Conservation (phyloP, 805 yeast species). For the Candida montana region DNA sequence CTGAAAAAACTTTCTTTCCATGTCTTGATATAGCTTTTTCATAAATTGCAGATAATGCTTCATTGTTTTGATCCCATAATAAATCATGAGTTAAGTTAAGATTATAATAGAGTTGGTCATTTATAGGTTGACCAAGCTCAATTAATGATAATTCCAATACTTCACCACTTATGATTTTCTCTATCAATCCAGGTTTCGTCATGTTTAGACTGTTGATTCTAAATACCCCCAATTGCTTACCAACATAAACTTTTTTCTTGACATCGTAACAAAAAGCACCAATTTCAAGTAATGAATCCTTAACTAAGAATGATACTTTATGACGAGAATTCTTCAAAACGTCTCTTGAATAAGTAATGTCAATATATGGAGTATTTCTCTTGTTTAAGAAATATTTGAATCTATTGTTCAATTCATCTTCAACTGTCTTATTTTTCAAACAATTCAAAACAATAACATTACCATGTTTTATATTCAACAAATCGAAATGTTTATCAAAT, state of each 20-base stretch:
- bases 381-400: conserved; percentile 50
- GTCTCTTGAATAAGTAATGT: conserved; percentile 32
- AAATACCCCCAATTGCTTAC: conserved; percentile 87
- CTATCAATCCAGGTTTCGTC: conserved; percentile 78
- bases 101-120: conserved; percentile 31
- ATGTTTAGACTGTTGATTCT: conserved; percentile 85
- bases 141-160: conserved; percentile 42
- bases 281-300: conserved; percentile 65
- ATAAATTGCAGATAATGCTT: conserved; percentile 74
- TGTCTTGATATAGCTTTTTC: conserved; percentile 33
- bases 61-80: conserved; percentile 92
- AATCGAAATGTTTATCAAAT: conserved; percentile 75
- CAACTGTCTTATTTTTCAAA: conserved; percentile 63
- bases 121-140: conserved; percentile 35
- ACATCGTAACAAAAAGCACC: conserved; percentile 81
- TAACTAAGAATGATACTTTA: conserved; percentile 45
- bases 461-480: conserved; percentile 70
- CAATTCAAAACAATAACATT: conserved; percentile 78
- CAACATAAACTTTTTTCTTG: conserved; percentile 49
- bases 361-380: conserved; percentile 29
- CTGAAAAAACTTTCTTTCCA: conserved; percentile 24
- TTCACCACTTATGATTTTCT: conserved; percentile 62
- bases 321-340: conserved; percentile 33
- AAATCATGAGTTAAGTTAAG: conserved; percentile 66
- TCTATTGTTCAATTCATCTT: conserved; percentile 58